Percentiles rank a stretch among this genome's conserved stretches.
Evolutionary conservation across 1,284 basidiomycete genomes (phyloP).

Genomic region (Rhodotorula sp.): DNA sequence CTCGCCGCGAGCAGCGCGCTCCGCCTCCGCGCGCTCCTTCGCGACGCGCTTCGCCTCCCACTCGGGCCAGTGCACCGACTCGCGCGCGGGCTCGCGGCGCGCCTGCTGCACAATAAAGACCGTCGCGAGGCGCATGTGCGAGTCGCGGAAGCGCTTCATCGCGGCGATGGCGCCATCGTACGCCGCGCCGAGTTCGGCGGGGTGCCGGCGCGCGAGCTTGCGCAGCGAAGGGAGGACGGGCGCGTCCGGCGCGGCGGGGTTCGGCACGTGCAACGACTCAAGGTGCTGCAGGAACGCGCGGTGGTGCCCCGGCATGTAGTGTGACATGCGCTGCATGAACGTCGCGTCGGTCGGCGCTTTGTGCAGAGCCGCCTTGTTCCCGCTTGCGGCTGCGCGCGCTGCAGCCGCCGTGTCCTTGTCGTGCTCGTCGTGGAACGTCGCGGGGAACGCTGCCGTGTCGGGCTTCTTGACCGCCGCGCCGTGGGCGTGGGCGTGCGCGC

Average conservation of each 20-base stretch:
- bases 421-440: conserved; percentile 10
- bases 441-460: conserved; percentile 4
- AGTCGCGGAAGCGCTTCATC: conserved; percentile 42
- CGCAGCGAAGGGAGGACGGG: conserved; percentile 53
- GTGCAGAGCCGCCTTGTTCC: not conserved
- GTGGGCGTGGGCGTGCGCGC: conserved; percentile 28
- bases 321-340: conserved; percentile 77
- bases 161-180: conserved; percentile 34
- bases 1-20: conserved; percentile 58
- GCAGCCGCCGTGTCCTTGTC: not conserved
- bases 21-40: conserved; percentile 40
- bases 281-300: conserved; percentile 83
- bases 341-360: conserved; percentile 50
- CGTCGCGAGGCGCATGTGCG: conserved; percentile 35
- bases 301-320: conserved; percentile 90
- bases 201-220: conserved; percentile 46
- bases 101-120: conserved; percentile 43
- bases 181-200: conserved; percentile 43
- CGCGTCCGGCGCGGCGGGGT: conserved; percentile 59
- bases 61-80: conserved; percentile 70
- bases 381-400: not conserved
- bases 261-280: conserved; percentile 52
- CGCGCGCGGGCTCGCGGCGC: conserved; percentile 46
- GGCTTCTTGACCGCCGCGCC: not conserved
- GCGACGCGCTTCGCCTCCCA: conserved; percentile 58